These are phyloP conservation scores for Solanum clarkiae DNA, from an alignment of 257 asterid species.

Conservation along the genomic window DNA sequence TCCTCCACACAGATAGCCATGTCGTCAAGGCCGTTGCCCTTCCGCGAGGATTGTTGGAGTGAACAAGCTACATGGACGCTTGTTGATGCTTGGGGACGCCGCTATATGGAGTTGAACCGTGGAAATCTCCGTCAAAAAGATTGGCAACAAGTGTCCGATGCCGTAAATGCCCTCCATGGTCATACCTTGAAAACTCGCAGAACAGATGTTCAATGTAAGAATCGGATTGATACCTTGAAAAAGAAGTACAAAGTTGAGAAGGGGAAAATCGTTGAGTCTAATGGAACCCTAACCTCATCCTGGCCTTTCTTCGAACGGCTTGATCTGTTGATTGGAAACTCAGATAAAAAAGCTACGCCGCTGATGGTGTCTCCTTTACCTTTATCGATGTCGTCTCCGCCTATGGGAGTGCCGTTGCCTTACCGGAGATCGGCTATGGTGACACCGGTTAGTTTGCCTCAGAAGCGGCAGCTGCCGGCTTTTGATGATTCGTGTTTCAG, in stretches of 20 bases:
- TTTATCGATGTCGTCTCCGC: not conserved
- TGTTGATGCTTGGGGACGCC: constrained; percentile 73
- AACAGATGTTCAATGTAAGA: constrained; percentile 78
- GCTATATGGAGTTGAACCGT: constrained; percentile 58
- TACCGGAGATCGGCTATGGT: constrained; percentile 17
- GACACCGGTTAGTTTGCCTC: constrained; percentile 42
- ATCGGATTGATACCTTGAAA: constrained; percentile 89
- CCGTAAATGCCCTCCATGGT: constrained; percentile 57
- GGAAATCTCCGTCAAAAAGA: constrained; percentile 82
- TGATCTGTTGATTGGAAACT: constrained; percentile 43
- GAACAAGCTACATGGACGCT: constrained; percentile 77
- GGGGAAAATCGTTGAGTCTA: constrained; percentile 39
- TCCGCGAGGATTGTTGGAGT: constrained; percentile 86
- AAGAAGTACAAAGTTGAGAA: constrained; percentile 77
- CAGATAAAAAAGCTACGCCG: constrained; percentile 7
- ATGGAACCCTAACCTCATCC: constrained; percentile 33
- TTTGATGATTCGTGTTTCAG: constrained; percentile 32
- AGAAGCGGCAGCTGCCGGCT: constrained; percentile 40
- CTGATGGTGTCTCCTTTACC: not conserved
- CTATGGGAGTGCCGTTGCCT: constrained; percentile 12
- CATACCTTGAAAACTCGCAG: constrained; percentile 52
- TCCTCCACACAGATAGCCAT: constrained; percentile 22
- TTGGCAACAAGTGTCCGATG: constrained; percentile 78
- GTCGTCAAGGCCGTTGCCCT: constrained; percentile 38
- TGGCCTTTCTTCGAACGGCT: constrained; percentile 58